A percentile compares a stretch with the other conserved stretches of the same genome.
phyloP scores from a whole-genome alignment of 306 rosid genomes.

The Trifolium pratense region DNA sequence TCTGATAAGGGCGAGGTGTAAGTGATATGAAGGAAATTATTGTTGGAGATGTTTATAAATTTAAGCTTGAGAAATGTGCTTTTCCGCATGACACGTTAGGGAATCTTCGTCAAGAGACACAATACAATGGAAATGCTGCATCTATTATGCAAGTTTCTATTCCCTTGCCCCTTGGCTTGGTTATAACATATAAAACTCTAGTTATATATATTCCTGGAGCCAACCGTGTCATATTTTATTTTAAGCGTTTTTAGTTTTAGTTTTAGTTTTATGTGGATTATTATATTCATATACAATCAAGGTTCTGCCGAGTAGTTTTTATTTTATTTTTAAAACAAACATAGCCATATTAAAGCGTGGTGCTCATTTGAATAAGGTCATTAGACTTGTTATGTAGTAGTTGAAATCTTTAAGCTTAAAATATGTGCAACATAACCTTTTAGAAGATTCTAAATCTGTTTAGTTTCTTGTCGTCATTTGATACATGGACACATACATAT shows the following conservation, averaged over 20 bases:
- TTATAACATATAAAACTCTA: conserved; percentile 37
- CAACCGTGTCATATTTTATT: conserved; percentile 30
- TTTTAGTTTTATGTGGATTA: not conserved
- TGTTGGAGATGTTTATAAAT: conserved; percentile 68
- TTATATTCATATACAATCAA: conserved; percentile 16
- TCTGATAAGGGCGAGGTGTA: conserved; percentile 95
- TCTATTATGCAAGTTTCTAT: conserved; percentile 66
- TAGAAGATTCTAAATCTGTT: too few species aligned
- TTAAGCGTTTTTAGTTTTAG: conserved; percentile 1
- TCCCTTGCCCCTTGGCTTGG: conserved; percentile 53
- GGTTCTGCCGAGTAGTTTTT: conserved; percentile 11
- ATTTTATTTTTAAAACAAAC: not conserved
- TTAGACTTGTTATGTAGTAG: conserved; percentile 2
- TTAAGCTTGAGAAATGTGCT: conserved; percentile 66
- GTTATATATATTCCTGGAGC: conserved; percentile 33
- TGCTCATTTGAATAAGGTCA: conserved; percentile 10
- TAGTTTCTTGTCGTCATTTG: too few species aligned
- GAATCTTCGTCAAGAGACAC: conserved; percentile 62
- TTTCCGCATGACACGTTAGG: conserved; percentile 69
- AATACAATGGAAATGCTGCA: conserved; percentile 67
- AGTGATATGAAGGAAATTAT: conserved; percentile 75
- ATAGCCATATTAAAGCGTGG: not conserved
- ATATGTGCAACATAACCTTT: conserved; percentile 14
- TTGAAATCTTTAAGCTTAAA: not conserved
- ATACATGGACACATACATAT: conserved; percentile 3